Evolutionary conservation across 1,139 yeast genomes (phyloP).

Genomic region (Geotrichum fermentans): DNA sequence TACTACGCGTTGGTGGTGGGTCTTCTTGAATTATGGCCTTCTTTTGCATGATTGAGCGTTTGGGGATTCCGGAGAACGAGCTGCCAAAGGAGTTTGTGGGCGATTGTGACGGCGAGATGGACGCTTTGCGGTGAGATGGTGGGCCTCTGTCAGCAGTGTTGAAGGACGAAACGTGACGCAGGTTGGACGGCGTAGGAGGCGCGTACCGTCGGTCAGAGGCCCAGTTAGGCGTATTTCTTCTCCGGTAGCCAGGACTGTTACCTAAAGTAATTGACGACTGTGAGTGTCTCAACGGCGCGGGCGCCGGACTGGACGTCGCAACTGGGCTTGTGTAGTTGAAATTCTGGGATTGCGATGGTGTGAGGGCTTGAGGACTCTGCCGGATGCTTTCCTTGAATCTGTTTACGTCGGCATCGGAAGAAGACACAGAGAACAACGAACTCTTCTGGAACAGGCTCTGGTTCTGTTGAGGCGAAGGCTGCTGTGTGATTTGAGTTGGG

Average conservation of each 20-base stretch:
- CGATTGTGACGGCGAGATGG: slow-evolving; percentile 13
- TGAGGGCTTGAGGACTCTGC: neutral
- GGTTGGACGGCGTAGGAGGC: slow-evolving; percentile 10
- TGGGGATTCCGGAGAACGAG: slow-evolving; percentile 31
- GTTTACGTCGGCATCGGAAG: slow-evolving; percentile 12
- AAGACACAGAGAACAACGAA: slow-evolving; percentile 15
- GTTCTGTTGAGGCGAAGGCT: neutral
- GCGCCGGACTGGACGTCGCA: neutral
- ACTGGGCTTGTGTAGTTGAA: neutral
- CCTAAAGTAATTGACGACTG: slow-evolving; percentile 5
- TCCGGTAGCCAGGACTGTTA: slow-evolving; percentile 5
- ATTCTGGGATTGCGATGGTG: neutral
- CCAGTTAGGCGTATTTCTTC: slow-evolving; percentile 16
- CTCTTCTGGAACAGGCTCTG: slow-evolving; percentile 14
- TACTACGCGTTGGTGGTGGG: slow-evolving; percentile 37
- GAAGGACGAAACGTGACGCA: slow-evolving; percentile 20
- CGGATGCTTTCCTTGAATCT: slow-evolving; percentile 2
- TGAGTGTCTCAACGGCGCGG: slow-evolving; percentile 6
- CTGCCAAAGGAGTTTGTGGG: slow-evolving; percentile 22
- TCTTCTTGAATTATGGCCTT: slow-evolving; percentile 31
- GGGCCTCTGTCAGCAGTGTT: slow-evolving; percentile 14
- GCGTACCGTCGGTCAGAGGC: slow-evolving; percentile 15
- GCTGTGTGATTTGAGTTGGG: neutral
- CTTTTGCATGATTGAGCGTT: slow-evolving; percentile 25
- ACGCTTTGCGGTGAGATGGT: slow-evolving; percentile 11